Evolutionary conservation across 768 basidiomycete species (phyloP), one percentile per base, ranked within the genome.

Genomic region (Steccherinum ochraceum): DNA sequence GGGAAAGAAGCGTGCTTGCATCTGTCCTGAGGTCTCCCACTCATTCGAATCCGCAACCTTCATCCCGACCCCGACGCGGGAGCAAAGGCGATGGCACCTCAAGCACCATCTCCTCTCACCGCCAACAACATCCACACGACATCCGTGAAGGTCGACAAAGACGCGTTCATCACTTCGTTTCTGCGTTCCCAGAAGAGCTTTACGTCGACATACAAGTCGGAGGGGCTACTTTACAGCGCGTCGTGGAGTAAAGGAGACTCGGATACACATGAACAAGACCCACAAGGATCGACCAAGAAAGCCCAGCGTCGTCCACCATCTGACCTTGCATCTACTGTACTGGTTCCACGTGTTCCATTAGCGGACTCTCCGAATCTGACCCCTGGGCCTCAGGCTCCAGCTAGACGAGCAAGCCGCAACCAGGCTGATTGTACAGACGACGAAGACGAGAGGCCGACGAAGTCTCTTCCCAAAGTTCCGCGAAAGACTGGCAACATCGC

Each of bases 151-250:
- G 60, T 70, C 47, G 72, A 80, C 52, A 77, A 71, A 40, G 59
- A 60, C 7, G 62, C 65, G 2, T 69, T 71, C 46, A 68, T 86
- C 5, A 62, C 61, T 3, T 63, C 70, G 1, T 86, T 78, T 59
- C 56, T 85, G 3, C 67, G 69, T 26, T 71, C 71, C 50, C 84
- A 86, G 54, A 69, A 56, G 25, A 56, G 65, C 1, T 74, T 78
- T 56, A 53, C 71, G 2, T 73, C 70, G 50, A 56, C 59, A 0
- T 77, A 83, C 56, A 73, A 70, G 3, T 55, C 60, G 3, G 72
- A 80, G 56, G 76, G 66, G 2, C 58, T 48, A 24, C 51, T 59
- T 7, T 39, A 51, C 4, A 45, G 19, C 19, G 58, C 61, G 13
- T 61, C 60, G 2, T 64, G 64, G 62, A 49, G 54, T 39, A 27